Conservation (phyloP, 805 yeast genomes). For the Sugiyamaella americana region DNA sequence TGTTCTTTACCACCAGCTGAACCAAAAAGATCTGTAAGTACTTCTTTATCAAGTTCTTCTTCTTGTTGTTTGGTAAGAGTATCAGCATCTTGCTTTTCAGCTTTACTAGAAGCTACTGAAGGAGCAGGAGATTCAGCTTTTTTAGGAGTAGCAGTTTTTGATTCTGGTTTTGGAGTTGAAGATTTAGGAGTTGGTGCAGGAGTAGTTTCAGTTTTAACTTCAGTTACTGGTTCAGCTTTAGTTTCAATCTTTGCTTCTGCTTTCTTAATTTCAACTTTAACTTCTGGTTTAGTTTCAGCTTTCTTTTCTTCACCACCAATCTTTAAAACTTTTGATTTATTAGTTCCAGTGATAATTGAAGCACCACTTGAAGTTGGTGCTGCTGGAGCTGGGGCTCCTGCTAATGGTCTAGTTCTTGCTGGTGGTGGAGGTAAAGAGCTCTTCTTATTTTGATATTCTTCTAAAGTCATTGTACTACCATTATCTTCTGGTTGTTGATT, state of each 20-base stretch:
- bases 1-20: conserved; percentile 62
- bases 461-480: conserved; percentile 63
- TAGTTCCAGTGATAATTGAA: conserved; percentile 12
- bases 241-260: conserved; percentile 11
- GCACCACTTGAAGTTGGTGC: conserved; percentile 3
- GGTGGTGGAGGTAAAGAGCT: conserved; percentile 15
- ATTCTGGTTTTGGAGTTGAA: conserved; percentile 14
- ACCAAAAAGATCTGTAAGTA: conserved; percentile 88
- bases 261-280: conserved; percentile 14
- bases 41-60: conserved; percentile 74
- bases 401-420: conserved; percentile 5
- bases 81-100: conserved; percentile 29
- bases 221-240: conserved; percentile 16
- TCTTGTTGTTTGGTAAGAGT: conserved; percentile 54
- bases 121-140: conserved; percentile 7
- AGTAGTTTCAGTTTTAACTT: conserved; percentile 22
- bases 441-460: conserved; percentile 53
- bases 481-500: conserved; percentile 22
- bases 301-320: conserved; percentile 13
- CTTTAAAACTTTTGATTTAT: conserved; percentile 25
- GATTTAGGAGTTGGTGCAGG: conserved; percentile 7
- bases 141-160: conserved; percentile 9
- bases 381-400: conserved; percentile 9
- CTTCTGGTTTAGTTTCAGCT: conserved; percentile 1
- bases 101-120: conserved; percentile 12